Base-by-base conservation (phyloP, 2,329 filamentous ascomycete species). In the Aureobasidium sp. region DNA sequence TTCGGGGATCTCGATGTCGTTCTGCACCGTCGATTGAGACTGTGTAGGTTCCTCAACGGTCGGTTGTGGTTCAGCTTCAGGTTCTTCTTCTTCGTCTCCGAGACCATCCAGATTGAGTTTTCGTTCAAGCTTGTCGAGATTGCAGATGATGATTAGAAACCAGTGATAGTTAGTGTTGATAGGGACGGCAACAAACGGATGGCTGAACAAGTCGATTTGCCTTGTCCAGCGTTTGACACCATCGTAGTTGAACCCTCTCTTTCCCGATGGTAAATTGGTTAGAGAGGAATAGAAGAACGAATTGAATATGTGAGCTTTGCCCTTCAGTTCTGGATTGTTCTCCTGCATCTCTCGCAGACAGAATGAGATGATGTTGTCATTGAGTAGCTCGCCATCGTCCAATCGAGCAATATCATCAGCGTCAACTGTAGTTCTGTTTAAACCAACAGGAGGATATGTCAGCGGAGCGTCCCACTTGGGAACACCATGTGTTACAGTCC, bases 141-240 rank as follows among this genome's bases (percentile, higher is more conserved):
- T 96, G 81, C 91, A 96, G 58, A 99, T 93, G 61, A 99, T 93
- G 15, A 91, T 91, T 66, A 97, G 78, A 74, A 94, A 97, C 94
- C 95, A 99, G 73, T 99, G 94, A 1, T 68, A 62, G 31, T 85
- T 79, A 70, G 97, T 89, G 68, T 96, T 95, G 72, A 99, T 90
- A 0, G 94, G 94, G 7, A 99, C 88, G 12, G 97, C 81, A 63
- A 97, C 86, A 72, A 92, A 97, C 70, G 96, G 90, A 68, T 90
- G 91, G 6, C 81, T 82, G 69, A 97, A 90, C 9, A 99, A 76
- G 70, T 99, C 90, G 24, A 93, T 81, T 67, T 86, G 90, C 37
- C 88, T 81, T 0, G 94, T 97, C 94, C 94, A 99, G 47, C 85
- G 83, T 71, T 88, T 85, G 61, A 99, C 92, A 5, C 85, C 88